Percentiles rank a stretch among this genome's conserved stretches.
These are phyloP conservation scores for Phoma sp. DNA, from an alignment of 2,329 filamentous ascomycete species.

Conservation along the genomic window DNA sequence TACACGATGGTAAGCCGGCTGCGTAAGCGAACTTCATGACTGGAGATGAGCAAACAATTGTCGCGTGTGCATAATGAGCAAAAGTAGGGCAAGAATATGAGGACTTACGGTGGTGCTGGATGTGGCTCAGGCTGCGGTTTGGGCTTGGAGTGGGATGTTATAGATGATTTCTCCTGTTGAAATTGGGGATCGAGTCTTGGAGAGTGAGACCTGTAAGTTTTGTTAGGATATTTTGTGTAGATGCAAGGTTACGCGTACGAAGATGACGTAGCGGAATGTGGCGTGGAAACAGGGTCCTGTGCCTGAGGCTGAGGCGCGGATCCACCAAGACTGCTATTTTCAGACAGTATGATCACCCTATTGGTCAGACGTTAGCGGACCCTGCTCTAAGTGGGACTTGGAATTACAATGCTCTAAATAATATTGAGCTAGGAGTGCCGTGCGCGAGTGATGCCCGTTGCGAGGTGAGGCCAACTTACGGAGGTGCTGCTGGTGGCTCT, in stretches of 20 bases:
- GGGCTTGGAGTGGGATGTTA: not conserved
- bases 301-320: slow-evolving; percentile 28
- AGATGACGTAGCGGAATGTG: slow-evolving; percentile 32
- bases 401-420: not conserved
- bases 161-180: no score
- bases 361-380: slow-evolving; percentile 17
- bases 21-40: not conserved
- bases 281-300: slow-evolving; percentile 27
- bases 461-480: slow-evolving; percentile 24
- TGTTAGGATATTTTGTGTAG: slow-evolving; percentile 9
- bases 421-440: not conserved
- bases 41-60: not conserved
- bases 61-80: not conserved
- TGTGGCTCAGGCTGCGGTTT: slow-evolving; percentile 15
- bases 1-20: not conserved
- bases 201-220: slow-evolving; percentile 4
- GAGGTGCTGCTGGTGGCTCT: slow-evolving; percentile 36
- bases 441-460: not conserved
- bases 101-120: slow-evolving; percentile 19
- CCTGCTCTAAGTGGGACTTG: not conserved
- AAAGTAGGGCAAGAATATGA: not conserved
- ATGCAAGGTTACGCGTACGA: slow-evolving; percentile 24
- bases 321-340: slow-evolving; percentile 23
- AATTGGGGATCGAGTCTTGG: not conserved
- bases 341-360: slow-evolving; percentile 35